Base-by-base conservation (phyloP, 225 moss, liverwort and hornwort species). In the Bryoerythrophyllum caledonicum region DNA sequence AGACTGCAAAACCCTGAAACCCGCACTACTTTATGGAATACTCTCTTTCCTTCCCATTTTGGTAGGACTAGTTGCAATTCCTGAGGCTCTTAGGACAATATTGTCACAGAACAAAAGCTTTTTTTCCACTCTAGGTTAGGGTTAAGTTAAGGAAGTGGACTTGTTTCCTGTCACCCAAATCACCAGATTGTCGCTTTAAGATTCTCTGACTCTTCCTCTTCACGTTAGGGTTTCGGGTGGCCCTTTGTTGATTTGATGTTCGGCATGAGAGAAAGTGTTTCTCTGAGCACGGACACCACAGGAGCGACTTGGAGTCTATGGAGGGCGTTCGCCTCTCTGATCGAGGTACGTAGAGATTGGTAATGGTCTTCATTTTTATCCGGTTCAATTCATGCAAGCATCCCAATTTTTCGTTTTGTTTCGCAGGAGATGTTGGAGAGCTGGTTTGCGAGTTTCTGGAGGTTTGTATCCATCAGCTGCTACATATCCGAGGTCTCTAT, bases 361-460 rank as follows among this genome's bases (percentile, higher is more conserved):
- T 26, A 35, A 8, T 38, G 8, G 5, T 49, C 14, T 74, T 55
- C 21, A 25, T 12, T 59, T 67, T 64, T 40, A 35, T 34, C 8
- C 25, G 59, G 46, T 55, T 54, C 19, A 26, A 53, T n/a, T 14
- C 15, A 49, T 49, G 25, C 63, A 12, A 9, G 20, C 37, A 12
- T 27, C 34, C 34, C 4, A 63, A 51, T 32, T 55, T 58, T 37
- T 21, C 0, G 12, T 59, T 32, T 68, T 62, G 35, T 40, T 71
- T 74, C 17, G 40, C 81, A 93, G 95, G 87, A 72, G 91, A 91
- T 68, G 57, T 95, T 71, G 88, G 91, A 63, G 83, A 90, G 63
- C 65, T 94, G 37, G 81, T 99, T 57, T 99, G 91, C 76, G 97
- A 99, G 73, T 99, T 99, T 82, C 65, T 99, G 81, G 97, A 95